These are phyloP conservation scores for Aegilops bicornis DNA, from an alignment of 176 grass and related monocot genomes.

Conservation along the genomic window DNA sequence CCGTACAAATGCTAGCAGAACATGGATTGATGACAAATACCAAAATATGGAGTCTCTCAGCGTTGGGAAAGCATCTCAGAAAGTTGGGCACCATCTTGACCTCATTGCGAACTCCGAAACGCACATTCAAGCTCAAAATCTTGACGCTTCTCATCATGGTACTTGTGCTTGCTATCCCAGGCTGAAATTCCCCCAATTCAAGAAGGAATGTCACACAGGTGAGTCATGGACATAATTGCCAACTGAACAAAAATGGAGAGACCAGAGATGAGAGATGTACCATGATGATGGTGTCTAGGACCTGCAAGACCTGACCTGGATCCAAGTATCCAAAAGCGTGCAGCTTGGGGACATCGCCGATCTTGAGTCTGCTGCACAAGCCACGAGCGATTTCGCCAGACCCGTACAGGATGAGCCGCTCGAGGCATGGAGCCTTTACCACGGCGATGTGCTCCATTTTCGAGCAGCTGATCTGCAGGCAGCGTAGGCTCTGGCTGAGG, in stretches of 20 bases:
- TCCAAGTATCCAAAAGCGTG: background rate
- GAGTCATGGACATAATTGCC: background rate
- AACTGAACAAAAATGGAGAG: background rate
- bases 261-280: background rate
- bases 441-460: background rate
- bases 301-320: background rate
- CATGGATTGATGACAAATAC: background rate
- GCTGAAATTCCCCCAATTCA: background rate
- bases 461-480: background rate
- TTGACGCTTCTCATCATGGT: background rate
- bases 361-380: background rate
- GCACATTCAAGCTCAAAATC: background rate
- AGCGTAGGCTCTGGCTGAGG: background rate
- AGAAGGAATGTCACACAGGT: background rate
- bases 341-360: slow-evolving; percentile 29
- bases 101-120: background rate
- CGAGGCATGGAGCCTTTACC: background rate
- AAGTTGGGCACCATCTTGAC: slow-evolving; percentile 20
- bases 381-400: background rate
- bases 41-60: background rate
- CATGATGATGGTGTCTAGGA: slow-evolving; percentile 7
- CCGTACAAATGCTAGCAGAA: background rate
- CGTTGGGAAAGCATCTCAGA: slow-evolving; percentile 26
- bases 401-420: slow-evolving; percentile 11
- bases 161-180: background rate